Percentiles rank a stretch among this genome's conserved stretches.
These are phyloP conservation scores for Harringtonia lauricola DNA, from an alignment of 2,329 filamentous ascomycete genomes.

Conservation along the genomic window DNA sequence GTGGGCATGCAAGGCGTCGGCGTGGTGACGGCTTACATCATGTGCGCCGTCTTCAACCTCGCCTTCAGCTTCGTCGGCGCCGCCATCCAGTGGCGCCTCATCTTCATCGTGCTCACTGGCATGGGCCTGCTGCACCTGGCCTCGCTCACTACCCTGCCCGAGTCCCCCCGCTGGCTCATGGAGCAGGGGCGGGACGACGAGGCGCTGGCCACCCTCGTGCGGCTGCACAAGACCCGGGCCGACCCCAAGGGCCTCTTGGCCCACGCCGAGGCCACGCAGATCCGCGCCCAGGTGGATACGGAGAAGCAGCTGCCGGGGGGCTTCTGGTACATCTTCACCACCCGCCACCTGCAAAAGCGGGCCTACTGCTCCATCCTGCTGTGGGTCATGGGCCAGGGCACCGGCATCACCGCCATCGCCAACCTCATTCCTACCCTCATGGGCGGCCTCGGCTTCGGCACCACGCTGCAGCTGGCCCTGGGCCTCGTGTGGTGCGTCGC, in stretches of 20 bases:
- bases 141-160: neutral
- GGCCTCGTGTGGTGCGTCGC: neutral
- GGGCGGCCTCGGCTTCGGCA: neutral
- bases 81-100: neutral
- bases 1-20: neutral
- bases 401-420: neutral
- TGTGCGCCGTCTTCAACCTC: neutral
- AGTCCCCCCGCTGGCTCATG: constrained; percentile 1
- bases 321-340: neutral
- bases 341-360: neutral
- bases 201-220: neutral
- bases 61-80: neutral
- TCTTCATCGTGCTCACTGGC: neutral
- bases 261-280: neutral
- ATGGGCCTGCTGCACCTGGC: neutral
- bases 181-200: neutral
- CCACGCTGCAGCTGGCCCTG: neutral
- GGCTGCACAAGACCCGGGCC: neutral
- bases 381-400: neutral
- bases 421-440: neutral
- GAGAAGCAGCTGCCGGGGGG: neutral
- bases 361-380: constrained; percentile 1
- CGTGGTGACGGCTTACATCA: neutral
- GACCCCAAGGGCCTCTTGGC: neutral
- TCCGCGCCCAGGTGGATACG: neutral